Base-by-base conservation (phyloP, 306 rosid genomes). In the Carpinus fangiana region DNA sequence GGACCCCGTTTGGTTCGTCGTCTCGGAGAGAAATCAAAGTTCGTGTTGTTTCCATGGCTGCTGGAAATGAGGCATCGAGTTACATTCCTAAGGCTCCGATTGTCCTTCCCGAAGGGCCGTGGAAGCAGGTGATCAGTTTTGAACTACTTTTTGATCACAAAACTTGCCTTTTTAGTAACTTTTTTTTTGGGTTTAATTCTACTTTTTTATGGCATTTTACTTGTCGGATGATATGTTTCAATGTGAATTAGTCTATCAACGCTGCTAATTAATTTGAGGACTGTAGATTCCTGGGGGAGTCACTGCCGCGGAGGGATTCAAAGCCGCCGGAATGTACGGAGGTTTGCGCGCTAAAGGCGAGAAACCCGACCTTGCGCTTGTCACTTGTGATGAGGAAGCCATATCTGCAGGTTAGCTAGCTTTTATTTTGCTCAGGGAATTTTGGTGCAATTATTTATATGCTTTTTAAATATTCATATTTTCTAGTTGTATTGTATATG, bases 281-380 rank as follows among this genome's bases (percentile, higher is more conserved):
- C 66, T 69, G 74, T 81, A 94, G 98, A 84, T 93, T 84, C 87
- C 90, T 14, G 98, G 99, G 0, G 99, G 99, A 78, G 99, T 95
- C 76, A 85, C 94, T 26, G 97, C 97, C 45, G 99, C 99, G 0
- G 87, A 88, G 73, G 99, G 99, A 50, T 95, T 95, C 74, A 93
- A 89, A 76, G 98, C 99, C 64, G 88, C 98, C 0, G 98, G 99
- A 34, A 72, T 91, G 2, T 91, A 89, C 68, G 99, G 97, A 51
- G 99, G 97, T 14, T 78, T 95, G 76, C 96, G 99, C 1, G 93
- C 93, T 56, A 80, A 64, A 76, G 94, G 96, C 10, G 85, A 87
- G 51, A 95, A 93, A 34, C 97, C 99, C 66, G 99, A 95, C 75
- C 98, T 95, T 38, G 90, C 99, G 7, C 98, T 93, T 80, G 98